Percentiles rank a stretch among this genome's conserved stretches.
These are phyloP conservation scores for Scytalidium sp. DNA, from an alignment of 2,329 filamentous ascomycete species.

Conservation along the genomic window DNA sequence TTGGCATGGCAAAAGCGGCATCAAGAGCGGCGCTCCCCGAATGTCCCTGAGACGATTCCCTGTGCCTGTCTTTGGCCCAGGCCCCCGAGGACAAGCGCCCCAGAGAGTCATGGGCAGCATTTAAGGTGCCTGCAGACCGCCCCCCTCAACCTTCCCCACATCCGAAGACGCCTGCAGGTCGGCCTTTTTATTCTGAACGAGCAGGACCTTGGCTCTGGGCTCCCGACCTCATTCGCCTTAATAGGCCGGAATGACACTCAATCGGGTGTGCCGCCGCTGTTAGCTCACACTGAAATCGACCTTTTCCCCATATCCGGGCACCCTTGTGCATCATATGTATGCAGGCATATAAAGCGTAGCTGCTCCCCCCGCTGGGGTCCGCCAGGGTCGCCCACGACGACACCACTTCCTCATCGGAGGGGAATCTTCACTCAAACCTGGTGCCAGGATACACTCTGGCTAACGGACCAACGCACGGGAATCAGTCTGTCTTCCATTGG, in stretches of 20 bases:
- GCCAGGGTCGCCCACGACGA: background rate
- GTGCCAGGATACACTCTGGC: background rate
- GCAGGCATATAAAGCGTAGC: background rate
- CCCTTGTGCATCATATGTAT: background rate
- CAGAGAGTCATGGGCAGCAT: no score
- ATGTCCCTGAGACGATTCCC: background rate
- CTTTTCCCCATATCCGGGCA: background rate
- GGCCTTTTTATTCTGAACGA: background rate
- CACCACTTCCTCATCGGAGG: background rate
- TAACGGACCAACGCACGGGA: background rate
- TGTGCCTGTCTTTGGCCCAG: background rate
- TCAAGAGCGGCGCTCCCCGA: no score
- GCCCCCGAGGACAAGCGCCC: no score
- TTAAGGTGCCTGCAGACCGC: background rate
- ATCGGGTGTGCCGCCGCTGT: background rate
- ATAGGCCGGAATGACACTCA: background rate
- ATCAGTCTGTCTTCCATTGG: background rate
- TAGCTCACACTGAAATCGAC: background rate
- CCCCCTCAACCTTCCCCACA: background rate
- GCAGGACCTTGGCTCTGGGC: background rate
- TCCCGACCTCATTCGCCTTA: background rate
- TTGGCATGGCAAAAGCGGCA: no score
- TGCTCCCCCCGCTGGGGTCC: background rate
- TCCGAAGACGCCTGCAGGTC: background rate
- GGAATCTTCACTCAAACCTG: background rate